phyloP scores from a whole-genome alignment of 2,329 filamentous ascomycete genomes.

The Ophiostoma sp. region DNA sequence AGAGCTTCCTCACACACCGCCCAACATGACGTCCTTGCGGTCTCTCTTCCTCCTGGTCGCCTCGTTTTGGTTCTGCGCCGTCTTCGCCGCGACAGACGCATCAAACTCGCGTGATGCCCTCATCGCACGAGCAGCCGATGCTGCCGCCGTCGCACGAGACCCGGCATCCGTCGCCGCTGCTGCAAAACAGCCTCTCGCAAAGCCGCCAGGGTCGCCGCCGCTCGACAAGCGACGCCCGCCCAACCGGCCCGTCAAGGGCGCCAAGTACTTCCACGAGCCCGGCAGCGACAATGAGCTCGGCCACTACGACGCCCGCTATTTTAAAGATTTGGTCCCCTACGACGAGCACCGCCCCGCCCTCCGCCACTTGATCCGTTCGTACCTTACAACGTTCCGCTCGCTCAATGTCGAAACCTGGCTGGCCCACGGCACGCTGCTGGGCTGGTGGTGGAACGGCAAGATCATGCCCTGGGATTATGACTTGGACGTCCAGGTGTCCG shows the following conservation, averaged over 20 bases:
- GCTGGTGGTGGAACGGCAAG: conserved; percentile 85
- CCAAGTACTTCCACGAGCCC: conserved; percentile 68
- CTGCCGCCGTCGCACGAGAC: background rate
- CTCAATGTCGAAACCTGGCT: conserved; percentile 79
- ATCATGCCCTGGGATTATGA: conserved; percentile 85
- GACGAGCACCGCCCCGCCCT: conserved; percentile 66
- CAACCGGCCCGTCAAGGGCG: conserved; percentile 20
- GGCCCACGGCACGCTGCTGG: conserved; percentile 78
- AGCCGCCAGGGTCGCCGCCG: conserved; percentile 16
- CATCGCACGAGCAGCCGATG: background rate
- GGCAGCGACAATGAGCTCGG: conserved; percentile 60
- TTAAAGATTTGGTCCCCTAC: conserved; percentile 62
- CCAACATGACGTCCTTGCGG: conserved; percentile 19
- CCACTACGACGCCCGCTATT: conserved; percentile 76
- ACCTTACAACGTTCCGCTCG: conserved; percentile 65
- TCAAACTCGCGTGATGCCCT: background rate
- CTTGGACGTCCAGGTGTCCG: conserved; percentile 76
- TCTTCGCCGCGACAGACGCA: background rate
- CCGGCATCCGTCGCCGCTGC: background rate
- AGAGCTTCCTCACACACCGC: background rate
- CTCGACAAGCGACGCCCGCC: conserved; percentile 20
- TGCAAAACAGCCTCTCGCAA: conserved; percentile 12
- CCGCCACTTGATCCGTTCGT: conserved; percentile 70
- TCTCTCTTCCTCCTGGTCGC: conserved; percentile 20
- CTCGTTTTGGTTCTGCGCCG: conserved; percentile 13